A percentile compares a stretch with the other conserved stretches of the same genome.
Evolutionary conservation across 164 flowering plant genomes (phyloP).

Genomic region (Sedum album): DNA sequence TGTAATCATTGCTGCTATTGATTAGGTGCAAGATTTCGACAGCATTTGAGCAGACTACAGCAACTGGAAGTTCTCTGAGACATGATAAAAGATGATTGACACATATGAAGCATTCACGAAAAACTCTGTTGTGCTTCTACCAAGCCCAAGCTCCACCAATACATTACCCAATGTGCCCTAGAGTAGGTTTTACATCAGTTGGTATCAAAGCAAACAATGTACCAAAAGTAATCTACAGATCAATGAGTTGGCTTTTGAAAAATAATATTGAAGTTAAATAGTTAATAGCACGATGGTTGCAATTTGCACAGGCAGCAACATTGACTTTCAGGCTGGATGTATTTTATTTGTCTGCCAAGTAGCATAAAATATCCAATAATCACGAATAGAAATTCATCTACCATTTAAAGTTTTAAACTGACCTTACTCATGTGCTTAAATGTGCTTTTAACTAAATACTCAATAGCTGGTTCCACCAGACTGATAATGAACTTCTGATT

Average conservation of each 20-base stretch:
- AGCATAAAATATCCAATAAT: not conserved
- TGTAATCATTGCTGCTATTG: conserved; percentile 48
- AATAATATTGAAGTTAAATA: not conserved
- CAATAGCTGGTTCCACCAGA: conserved; percentile 74
- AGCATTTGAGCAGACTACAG: conserved; percentile 42
- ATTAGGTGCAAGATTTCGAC: conserved; percentile 49
- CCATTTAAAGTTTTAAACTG: conserved; percentile 12
- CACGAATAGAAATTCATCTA: no score
- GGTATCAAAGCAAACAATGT: not conserved
- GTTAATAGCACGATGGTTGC: not conserved
- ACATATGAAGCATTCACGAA: conserved; percentile 30
- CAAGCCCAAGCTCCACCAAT: conserved; percentile 50
- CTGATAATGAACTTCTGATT: conserved; percentile 31
- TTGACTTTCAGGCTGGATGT: not conserved
- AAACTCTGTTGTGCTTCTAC: conserved; percentile 26
- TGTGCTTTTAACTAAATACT: conserved; percentile 60
- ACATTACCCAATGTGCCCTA: conserved; percentile 28
- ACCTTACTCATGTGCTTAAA: conserved; percentile 52
- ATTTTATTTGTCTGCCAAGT: not conserved
- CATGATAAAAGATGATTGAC: conserved; percentile 68
- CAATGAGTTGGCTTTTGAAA: not conserved
- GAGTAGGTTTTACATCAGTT: conserved; percentile 9
- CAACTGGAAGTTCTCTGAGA: conserved; percentile 74
- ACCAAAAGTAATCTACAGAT: not conserved
- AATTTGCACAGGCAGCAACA: not conserved